A percentile compares a stretch with the other conserved stretches of the same genome.
These are phyloP conservation scores for Penicillium oxalicum DNA, from an alignment of 2,329 filamentous ascomycete species.

Conservation along the genomic window DNA sequence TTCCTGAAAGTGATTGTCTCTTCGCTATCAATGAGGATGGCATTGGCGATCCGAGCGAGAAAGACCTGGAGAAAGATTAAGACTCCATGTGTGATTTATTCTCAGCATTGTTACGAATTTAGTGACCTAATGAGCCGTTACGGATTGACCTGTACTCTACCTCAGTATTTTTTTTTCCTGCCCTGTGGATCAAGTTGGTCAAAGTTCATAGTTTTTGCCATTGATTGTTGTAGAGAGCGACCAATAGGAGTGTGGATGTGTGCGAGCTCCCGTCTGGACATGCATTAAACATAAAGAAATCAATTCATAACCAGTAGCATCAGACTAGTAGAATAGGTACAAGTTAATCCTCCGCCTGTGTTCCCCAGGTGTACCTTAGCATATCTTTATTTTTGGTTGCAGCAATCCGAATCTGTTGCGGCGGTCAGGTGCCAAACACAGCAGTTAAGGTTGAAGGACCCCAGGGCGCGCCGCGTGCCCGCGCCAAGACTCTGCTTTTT, in stretches of 20 bases:
- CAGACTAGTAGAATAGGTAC: too few relatives aligned
- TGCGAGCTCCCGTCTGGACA: too few relatives aligned
- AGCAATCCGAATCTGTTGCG: too few relatives aligned
- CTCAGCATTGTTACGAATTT: constrained; percentile 19
- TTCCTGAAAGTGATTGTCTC: constrained; percentile 91
- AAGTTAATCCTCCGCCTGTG: too few relatives aligned
- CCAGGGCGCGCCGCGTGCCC: constrained; percentile 1
- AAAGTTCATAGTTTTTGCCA: too few relatives aligned
- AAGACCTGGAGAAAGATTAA: constrained; percentile 83
- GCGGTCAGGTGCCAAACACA: neutral
- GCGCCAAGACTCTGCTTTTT: constrained; percentile 37
- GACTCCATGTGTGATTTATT: constrained; percentile 3
- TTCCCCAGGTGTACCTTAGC: too few relatives aligned
- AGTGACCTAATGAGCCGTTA: constrained; percentile 17
- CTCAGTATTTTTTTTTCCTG: neutral
- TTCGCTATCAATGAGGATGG: constrained; percentile 97
- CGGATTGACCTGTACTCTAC: constrained; percentile 3
- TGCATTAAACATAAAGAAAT: too few relatives aligned
- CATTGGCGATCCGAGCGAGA: constrained; percentile 90
- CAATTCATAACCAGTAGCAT: too few relatives aligned
- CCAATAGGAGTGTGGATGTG: too few relatives aligned
- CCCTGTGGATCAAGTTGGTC: too few relatives aligned
- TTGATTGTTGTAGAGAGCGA: too few relatives aligned
- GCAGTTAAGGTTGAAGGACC: neutral
- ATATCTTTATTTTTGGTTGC: too few relatives aligned